A percentile compares a stretch with the other conserved stretches of the same genome.
phyloP scores from a whole-genome alignment of 331 rosid species.

The Quercus lobata region DNA sequence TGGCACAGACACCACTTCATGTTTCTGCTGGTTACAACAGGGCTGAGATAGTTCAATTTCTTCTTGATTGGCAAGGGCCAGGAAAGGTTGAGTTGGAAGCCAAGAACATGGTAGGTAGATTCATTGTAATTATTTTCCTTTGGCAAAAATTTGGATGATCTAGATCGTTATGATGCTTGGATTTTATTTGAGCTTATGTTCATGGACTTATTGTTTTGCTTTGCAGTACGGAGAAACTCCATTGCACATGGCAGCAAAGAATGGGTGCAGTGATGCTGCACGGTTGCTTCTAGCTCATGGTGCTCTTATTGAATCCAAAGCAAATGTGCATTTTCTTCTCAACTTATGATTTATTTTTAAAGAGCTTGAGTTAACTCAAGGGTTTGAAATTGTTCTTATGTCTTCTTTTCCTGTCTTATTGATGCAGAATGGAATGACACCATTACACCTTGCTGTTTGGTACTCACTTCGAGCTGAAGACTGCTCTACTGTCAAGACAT shows the following conservation, averaged over 20 bases:
- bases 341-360: constrained; percentile 15
- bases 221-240: constrained; percentile 98
- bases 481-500: constrained; percentile 59
- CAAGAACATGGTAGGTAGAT: constrained; percentile 71
- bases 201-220: constrained; percentile 1
- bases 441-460: constrained; percentile 98
- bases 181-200: not conserved
- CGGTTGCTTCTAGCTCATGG: constrained; percentile 70
- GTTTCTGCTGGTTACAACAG: constrained; percentile 82
- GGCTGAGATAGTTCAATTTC: constrained; percentile 68
- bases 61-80: constrained; percentile 73
- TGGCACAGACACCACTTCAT: constrained; percentile 97
- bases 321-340: constrained; percentile 55
- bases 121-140: not conserved
- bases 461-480: constrained; percentile 75
- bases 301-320: constrained; percentile 89
- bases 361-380: constrained; percentile 6
- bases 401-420: constrained; percentile 12
- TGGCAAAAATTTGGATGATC: not conserved
- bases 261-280: constrained; percentile 84
- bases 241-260: constrained; percentile 96
- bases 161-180: not conserved
- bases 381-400: constrained; percentile 7
- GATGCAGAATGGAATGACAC: constrained; percentile 96
- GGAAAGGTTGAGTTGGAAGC: constrained; percentile 82